Evolutionary conservation across 2,329 filamentous ascomycete species (phyloP).

Genomic region (Diplodia mutila): DNA sequence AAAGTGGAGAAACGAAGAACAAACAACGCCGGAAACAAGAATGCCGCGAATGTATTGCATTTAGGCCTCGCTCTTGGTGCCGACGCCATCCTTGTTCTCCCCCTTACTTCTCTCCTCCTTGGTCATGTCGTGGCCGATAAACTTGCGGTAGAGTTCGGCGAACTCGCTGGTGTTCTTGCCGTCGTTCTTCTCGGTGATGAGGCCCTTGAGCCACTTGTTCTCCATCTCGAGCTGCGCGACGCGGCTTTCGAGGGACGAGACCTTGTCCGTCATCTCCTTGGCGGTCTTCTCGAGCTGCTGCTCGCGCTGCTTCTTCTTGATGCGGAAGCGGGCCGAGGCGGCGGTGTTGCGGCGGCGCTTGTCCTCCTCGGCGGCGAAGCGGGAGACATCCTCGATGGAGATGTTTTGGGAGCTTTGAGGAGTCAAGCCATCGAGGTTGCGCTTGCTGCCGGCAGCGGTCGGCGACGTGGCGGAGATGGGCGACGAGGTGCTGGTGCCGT

Average conservation of each 20-base stretch:
- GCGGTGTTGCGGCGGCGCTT: slow-evolving; percentile 59
- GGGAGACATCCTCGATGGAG: slow-evolving; percentile 51
- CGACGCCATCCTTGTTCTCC: slow-evolving; percentile 43
- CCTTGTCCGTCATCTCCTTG: slow-evolving; percentile 56
- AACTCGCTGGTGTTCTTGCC: slow-evolving; percentile 41
- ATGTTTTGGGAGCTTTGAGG: slow-evolving; percentile 32
- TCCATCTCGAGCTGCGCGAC: slow-evolving; percentile 57
- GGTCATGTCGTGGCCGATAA: slow-evolving; percentile 35
- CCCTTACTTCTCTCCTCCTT: slow-evolving; percentile 40
- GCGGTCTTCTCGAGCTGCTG: slow-evolving; percentile 56
- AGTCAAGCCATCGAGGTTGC: slow-evolving; percentile 47
- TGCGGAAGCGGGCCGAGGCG: slow-evolving; percentile 56
- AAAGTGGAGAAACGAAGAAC: slow-evolving; percentile 1
- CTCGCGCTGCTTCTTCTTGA: slow-evolving; percentile 61
- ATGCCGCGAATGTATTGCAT: slow-evolving; percentile 25
- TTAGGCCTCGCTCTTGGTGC: slow-evolving; percentile 37
- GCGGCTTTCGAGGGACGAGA: slow-evolving; percentile 49
- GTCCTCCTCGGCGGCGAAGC: slow-evolving; percentile 56
- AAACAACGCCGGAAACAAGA: slow-evolving; percentile 5
- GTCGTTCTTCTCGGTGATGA: slow-evolving; percentile 56
- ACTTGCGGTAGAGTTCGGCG: slow-evolving; percentile 39
- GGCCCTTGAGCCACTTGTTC: slow-evolving; percentile 57
- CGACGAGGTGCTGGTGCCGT: slow-evolving; percentile 34
- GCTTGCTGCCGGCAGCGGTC: slow-evolving; percentile 45
- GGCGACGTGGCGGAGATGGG: slow-evolving; percentile 35